Conservation (phyloP, 495 filamentous ascomycete species). For the Achaetomiella virescens region DNA sequence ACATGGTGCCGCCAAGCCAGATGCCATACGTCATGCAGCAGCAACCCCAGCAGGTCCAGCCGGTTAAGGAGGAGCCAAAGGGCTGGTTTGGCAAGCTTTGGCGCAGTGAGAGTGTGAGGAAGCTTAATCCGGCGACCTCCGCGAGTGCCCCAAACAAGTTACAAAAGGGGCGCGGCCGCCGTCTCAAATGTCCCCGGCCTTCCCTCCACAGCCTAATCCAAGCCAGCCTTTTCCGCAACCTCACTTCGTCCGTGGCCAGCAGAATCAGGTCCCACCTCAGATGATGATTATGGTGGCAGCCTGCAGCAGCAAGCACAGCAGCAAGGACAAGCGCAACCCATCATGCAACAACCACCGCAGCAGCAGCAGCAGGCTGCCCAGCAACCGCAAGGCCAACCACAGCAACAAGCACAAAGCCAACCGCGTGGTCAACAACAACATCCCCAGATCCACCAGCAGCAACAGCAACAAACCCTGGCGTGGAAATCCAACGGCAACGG, state of each 20-base stretch:
- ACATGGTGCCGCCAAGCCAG: conserved; percentile 5
- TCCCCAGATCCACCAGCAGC: background rate
- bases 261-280: background rate
- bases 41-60: background rate
- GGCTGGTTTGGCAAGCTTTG: conserved; percentile 14
- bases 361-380: conserved; percentile 8
- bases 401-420: background rate
- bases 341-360: background rate
- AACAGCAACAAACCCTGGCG: background rate
- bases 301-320: conserved; percentile 11
- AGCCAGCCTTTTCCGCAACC: conserved; percentile 4
- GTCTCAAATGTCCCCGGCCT: background rate
- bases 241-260: background rate
- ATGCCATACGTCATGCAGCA: conserved; percentile 9
- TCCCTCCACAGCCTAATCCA: background rate
- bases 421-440: conserved; percentile 1
- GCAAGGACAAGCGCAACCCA: background rate
- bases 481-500: background rate
- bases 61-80: conserved; percentile 10
- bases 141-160: background rate
- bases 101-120: conserved; percentile 3
- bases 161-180: background rate
- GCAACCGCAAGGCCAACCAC: background rate
- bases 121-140: background rate
- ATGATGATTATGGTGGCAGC: background rate